Evolutionary conservation across 2,329 filamentous ascomycete species (phyloP), one percentile per base, ranked within the genome.

Genomic region (Karstenula rhodostoma): DNA sequence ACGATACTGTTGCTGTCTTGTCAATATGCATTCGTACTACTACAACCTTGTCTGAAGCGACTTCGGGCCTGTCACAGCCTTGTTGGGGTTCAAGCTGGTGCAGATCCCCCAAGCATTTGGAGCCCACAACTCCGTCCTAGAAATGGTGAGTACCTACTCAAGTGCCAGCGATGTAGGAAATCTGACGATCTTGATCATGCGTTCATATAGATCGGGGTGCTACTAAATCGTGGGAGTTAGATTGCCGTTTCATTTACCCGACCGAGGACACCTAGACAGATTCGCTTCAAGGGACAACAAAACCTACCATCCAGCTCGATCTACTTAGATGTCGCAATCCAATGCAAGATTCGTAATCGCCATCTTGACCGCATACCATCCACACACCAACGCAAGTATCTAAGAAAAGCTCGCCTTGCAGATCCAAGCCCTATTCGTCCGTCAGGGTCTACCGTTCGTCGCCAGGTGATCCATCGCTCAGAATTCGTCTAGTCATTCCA

Each of bases 171-270:
- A 10, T 32, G 29, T 32, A 32, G 29, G 29, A 32, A 10, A 32
- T 9, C 12, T 5, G 29, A 32, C 29, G 29, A 9, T 32, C 29
- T 6, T 32, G 29, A 32, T 10, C 8, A 32, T 32, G 29, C 33
- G 44, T 49, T 57, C 53, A 37, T 27, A 57, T 7, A 35, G 2
- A 4, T n/a, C 52, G 25, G 48, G n/a, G 60, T 47, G 27, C 56
- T 25, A n/a, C 22, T 9, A 25, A 33, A 51, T 56, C 56, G 56
- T 57, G 57, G 6, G 53, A 57, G 51, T 64, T 67, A 70, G 44
- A 69, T 68, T 69, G 57, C 29, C 48, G 33, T 40, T 46, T 53
- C 50, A 64, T 67, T 71, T 71, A 71, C 59, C 67, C 67, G 64
- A 60, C 58, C 54, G 56, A 70, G 66, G 67, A 58, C 69, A 71